phyloP scores from a whole-genome alignment of 805 yeast genomes.

The Kodamaea kaohsiungensis region DNA sequence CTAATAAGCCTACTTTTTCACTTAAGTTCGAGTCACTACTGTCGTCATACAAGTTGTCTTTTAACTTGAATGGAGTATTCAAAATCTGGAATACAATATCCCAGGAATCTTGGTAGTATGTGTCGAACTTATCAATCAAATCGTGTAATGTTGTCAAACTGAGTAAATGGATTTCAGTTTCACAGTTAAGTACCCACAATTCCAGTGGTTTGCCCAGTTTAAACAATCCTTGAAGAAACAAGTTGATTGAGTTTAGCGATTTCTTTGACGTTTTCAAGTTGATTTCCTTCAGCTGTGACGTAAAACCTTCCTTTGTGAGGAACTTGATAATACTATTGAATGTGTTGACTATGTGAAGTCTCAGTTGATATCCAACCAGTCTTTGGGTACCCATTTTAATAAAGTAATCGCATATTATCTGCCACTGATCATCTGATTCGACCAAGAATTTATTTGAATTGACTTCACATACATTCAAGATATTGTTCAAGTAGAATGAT shows the following conservation, averaged over 20 bases:
- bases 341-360: constrained; percentile 20
- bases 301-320: constrained; percentile 44
- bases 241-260: constrained; percentile 50
- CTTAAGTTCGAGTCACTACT: constrained; percentile 31
- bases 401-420: constrained; percentile 45
- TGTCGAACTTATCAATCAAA: constrained; percentile 78
- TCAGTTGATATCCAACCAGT: constrained; percentile 34
- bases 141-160: constrained; percentile 64
- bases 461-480: constrained; percentile 52
- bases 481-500: constrained; percentile 52
- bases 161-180: constrained; percentile 65
- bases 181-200: constrained; percentile 52
- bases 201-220: constrained; percentile 41
- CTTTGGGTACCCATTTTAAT: constrained; percentile 48
- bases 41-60: constrained; percentile 2
- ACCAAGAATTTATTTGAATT: constrained; percentile 55
- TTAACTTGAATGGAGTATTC: constrained; percentile 53
- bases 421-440: constrained; percentile 48
- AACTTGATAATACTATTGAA: constrained; percentile 52
- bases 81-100: constrained; percentile 62
- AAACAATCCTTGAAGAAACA: constrained; percentile 45
- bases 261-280: constrained; percentile 42
- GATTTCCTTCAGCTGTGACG: constrained; percentile 12
- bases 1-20: constrained; percentile 52
- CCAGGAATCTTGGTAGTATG: constrained; percentile 67